Percentiles rank a stretch among this genome's conserved stretches.
Evolutionary conservation across 108 stramenopile genomes (phyloP).

Genomic region (Cyclostephanos tholiformis): DNA sequence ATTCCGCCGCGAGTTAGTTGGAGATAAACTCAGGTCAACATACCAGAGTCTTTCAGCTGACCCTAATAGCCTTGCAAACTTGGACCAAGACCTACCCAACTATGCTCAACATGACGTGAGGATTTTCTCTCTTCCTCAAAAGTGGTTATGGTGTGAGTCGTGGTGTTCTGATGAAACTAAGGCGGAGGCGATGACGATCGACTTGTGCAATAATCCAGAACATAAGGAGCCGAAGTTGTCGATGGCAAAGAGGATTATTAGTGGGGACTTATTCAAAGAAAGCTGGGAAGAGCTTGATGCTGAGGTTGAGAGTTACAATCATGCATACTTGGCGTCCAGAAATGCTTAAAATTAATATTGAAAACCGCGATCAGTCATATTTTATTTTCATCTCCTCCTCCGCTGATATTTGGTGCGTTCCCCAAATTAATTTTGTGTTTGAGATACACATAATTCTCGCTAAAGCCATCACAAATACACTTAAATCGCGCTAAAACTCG

Average conservation of each 20-base stretch:
- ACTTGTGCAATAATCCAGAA: slow-evolving; percentile 98
- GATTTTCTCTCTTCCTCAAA: slow-evolving; percentile 92
- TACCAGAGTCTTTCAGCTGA: slow-evolving; percentile 95
- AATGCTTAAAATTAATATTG: background rate
- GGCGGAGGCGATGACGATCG: slow-evolving; percentile 96
- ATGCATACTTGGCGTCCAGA: slow-evolving; percentile 28
- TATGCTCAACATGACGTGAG: slow-evolving; percentile 93
- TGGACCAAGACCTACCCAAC: slow-evolving; percentile 99
- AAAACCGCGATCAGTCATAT: too few species aligned
- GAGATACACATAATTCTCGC: too few species aligned
- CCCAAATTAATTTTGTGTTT: too few species aligned
- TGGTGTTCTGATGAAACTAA: slow-evolving; percentile 99
- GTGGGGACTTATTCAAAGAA: slow-evolving; percentile 92
- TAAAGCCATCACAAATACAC: too few species aligned
- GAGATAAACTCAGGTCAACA: slow-evolving; percentile 90
- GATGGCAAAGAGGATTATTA: slow-evolving; percentile 98
- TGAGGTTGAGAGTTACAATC: slow-evolving; percentile 65
- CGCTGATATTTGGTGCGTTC: too few species aligned
- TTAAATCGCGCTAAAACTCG: too few species aligned
- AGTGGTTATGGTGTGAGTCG: slow-evolving; percentile 99
- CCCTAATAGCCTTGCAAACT: slow-evolving; percentile 95
- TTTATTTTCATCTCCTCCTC: too few species aligned
- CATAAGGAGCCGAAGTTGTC: slow-evolving; percentile 99
- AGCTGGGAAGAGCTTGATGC: slow-evolving; percentile 98
- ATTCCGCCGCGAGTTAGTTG: slow-evolving; percentile 89